Evolutionary conservation across 2,329 filamentous ascomycete genomes (phyloP), one percentile per base, ranked within the genome.

Genomic region (Ustulina deusta): DNA sequence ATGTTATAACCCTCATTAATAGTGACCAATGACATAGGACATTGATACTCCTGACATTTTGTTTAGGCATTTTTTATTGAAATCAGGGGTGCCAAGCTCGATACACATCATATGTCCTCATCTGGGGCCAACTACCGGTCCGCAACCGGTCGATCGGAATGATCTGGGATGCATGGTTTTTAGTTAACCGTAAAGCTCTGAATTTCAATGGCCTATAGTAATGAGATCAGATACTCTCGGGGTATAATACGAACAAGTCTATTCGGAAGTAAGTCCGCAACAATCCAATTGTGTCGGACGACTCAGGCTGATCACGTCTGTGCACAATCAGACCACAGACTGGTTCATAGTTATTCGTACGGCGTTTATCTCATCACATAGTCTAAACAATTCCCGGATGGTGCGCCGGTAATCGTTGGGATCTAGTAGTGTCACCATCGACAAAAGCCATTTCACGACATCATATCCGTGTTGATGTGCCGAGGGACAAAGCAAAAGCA

Each of bases 121-220:
- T 63, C 57, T 52, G 51, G 58, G 60, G 59, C 52, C 60, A 46
- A 65, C n/a, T 68, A 48, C 56, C 57, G 63, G 49, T 64, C 68
- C 64, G 57, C 46, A 61, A 62, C 69, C 71, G 71, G 72, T 63
- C 68, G 61, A 73, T 73, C 62, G 72, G 72, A 72, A 71, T 61
- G 51, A 66, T 69, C 64, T 71, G 69, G 67, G 64, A 66, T 69
- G 48, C 69, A 71, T 61, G 36, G 60, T 58, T 70, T n/a, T 29
- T 42, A 34, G 56, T 34, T 56, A 63, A 29, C 60, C 48, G 22
- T 29, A 38, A 56, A 46, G 46, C 25, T n/a, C 6, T 25, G 7
- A 7, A 17, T 44, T 38, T 36, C 27, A 17, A 51, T 38, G 4
- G 4, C 15, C 25, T 27, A 13, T 13, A 36, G 10, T 36, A 13